Conservation (phyloP, 2,329 filamentous ascomycete species). For the Cryphonectria parasitica region DNA sequence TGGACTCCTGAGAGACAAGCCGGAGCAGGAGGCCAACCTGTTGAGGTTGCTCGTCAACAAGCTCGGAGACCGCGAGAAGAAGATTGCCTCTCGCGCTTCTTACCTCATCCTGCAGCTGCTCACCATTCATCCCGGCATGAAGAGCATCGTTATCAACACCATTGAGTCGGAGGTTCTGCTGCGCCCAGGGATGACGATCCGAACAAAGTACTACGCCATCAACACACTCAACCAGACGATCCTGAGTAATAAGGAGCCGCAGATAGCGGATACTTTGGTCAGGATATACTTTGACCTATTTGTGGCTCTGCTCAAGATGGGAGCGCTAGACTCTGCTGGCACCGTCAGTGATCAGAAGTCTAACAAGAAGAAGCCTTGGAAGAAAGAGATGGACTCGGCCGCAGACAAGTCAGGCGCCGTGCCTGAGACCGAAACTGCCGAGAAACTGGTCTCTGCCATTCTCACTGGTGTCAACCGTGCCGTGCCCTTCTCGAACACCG, state of each 20-base stretch:
- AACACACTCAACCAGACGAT: slow-evolving; percentile 98
- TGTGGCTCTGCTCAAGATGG: slow-evolving; percentile 74
- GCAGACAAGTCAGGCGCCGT: slow-evolving; percentile 42
- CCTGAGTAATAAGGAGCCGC: slow-evolving; percentile 79
- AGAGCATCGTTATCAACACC: slow-evolving; percentile 78
- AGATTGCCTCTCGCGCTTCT: slow-evolving; percentile 91
- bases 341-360: slow-evolving; percentile 44
- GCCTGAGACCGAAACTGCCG: slow-evolving; percentile 71
- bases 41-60: slow-evolving; percentile 93
- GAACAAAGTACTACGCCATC: slow-evolving; percentile 93
- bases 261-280: slow-evolving; percentile 78
- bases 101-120: slow-evolving; percentile 93
- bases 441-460: slow-evolving; percentile 91
- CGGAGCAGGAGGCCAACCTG: slow-evolving; percentile 95
- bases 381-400: slow-evolving; percentile 32
- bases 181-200: slow-evolving; percentile 81
- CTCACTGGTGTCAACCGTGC: slow-evolving; percentile 95
- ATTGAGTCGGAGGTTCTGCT: slow-evolving; percentile 89
- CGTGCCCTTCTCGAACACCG: slow-evolving; percentile 86
- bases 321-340: slow-evolving; percentile 48
- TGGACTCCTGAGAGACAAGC: slow-evolving; percentile 90
- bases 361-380: slow-evolving; percentile 41
- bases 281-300: slow-evolving; percentile 94
- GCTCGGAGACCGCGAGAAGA: slow-evolving; percentile 91
- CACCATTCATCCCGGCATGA: slow-evolving; percentile 90